Evolutionary conservation across 306 rosid genomes (phyloP), one percentile per base, ranked within the genome.

Genomic region (Notholithocarpus densiflorus): DNA sequence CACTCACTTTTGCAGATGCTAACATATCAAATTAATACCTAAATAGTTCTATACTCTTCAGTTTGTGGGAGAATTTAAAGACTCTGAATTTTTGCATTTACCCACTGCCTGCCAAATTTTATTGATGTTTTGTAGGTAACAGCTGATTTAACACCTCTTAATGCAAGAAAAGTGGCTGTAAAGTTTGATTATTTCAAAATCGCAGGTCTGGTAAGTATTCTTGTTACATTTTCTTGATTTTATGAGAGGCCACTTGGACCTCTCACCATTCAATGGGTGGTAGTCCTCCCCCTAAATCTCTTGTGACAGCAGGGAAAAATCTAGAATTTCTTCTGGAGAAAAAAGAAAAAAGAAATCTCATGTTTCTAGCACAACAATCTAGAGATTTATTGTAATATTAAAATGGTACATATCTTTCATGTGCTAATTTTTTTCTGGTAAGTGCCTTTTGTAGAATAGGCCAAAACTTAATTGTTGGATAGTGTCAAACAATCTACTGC

Each of bases 141-240:
- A 45, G 98, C 97, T 0, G 86, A 94, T 92, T 82, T 94, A 75
- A 92, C 91, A 4, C 97, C 98, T 82, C 75, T 94, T 74, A 92
- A 87, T 80, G 77, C 98, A 74, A 92, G 83, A 78, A 94, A 90
- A 89, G 98, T 94, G 59, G 97, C 97, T 23, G 98, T 94, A 14
- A 82, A 94, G 52, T 94, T 94, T 6, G 98, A 92, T 76, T 79
- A 81, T 68, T 94, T 94, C 90, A 94, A 90, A 84, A 92, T 94
- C 71, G 93, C 74, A 65, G 93, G 98, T 77, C 75, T 92, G 15
- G 98, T 94, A 82, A 92, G 97, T 89, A 53, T 65, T 82, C 57
- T 17, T 37, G 65, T 32, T 9, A 24, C 17, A 72, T 71, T 26
- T 74, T 78, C 52, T 13, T 62, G 71, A 40, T 79, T 56, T 51